A percentile compares a stretch with the other conserved stretches of the same genome.
These are phyloP conservation scores for Blastobotrys ciferrii DNA, from an alignment of 1,139 yeast genomes.

Conservation along the genomic window DNA sequence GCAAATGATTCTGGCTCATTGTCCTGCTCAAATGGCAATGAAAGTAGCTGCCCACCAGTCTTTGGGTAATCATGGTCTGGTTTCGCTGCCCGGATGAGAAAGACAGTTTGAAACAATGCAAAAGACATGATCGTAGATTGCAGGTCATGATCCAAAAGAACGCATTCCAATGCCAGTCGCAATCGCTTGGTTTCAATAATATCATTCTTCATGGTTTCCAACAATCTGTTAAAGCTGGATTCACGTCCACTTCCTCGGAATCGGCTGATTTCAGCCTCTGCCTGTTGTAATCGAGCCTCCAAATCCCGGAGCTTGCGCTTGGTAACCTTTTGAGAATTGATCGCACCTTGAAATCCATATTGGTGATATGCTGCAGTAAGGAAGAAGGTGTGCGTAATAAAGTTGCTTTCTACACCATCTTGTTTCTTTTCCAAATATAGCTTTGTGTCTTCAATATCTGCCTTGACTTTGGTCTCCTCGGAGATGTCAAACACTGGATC, in stretches of 20 bases:
- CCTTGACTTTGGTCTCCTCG: constrained; percentile 81
- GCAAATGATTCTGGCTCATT: constrained; percentile 63
- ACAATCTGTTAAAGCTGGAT: constrained; percentile 22
- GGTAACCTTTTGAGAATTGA: constrained; percentile 55
- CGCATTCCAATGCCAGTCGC: constrained; percentile 23
- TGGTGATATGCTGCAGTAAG: constrained; percentile 76
- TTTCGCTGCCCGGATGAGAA: constrained; percentile 68
- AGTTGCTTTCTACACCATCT: constrained; percentile 48
- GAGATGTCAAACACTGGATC: constrained; percentile 54
- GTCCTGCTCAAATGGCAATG: constrained; percentile 59
- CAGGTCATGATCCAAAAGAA: constrained; percentile 21
- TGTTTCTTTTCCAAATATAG: constrained; percentile 45
- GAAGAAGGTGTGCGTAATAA: constrained; percentile 85
- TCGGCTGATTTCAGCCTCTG: constrained; percentile 34
- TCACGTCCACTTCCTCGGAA: constrained; percentile 34
- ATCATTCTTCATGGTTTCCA: constrained; percentile 46
- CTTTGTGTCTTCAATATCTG: constrained; percentile 69
- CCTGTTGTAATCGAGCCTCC: constrained; percentile 50
- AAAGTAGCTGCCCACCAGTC: constrained; percentile 38
- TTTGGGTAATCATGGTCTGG: constrained; percentile 66
- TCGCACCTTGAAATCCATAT: constrained; percentile 84
- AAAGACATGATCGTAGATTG: constrained; percentile 66
- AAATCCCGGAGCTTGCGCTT: constrained; percentile 52
- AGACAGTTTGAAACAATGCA: constrained; percentile 70
- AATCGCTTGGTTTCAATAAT: constrained; percentile 44